These are phyloP conservation scores for Pisolithus marmoratus DNA, from an alignment of 768 basidiomycete species.

Conservation along the genomic window DNA sequence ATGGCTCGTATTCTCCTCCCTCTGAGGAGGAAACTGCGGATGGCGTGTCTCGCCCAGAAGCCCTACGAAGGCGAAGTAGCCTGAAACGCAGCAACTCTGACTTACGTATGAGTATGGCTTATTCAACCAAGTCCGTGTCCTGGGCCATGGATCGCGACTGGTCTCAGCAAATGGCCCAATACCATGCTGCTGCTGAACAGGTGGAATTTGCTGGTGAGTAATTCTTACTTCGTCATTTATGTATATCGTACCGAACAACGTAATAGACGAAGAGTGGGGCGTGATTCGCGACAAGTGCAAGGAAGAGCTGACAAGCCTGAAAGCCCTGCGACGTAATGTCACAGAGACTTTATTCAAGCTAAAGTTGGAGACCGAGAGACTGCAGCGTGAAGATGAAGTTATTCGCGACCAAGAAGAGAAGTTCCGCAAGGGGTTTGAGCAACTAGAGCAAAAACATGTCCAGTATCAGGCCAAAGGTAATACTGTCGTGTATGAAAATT, in stretches of 20 bases:
- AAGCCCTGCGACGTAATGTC: constrained; percentile 51
- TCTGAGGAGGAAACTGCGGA: constrained; percentile 32
- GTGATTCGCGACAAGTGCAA: constrained; percentile 50
- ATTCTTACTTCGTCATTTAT: neutral
- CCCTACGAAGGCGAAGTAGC: constrained; percentile 54
- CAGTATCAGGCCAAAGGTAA: constrained; percentile 39
- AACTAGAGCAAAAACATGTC: constrained; percentile 36
- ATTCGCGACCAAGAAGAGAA: constrained; percentile 38
- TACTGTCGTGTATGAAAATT: neutral
- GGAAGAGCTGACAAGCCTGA: constrained; percentile 58
- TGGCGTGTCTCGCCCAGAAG: constrained; percentile 25
- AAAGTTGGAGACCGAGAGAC: constrained; percentile 34
- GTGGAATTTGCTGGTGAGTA: constrained; percentile 36
- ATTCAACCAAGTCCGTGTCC: constrained; percentile 61
- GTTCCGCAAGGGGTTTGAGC: constrained; percentile 32
- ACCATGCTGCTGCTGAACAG: constrained; percentile 34
- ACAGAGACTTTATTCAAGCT: constrained; percentile 34
- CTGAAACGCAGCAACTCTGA: constrained; percentile 51
- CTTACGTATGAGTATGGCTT: constrained; percentile 40
- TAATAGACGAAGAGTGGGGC: constrained; percentile 54
- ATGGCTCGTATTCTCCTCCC: constrained; percentile 21
- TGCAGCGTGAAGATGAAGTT: constrained; percentile 36
- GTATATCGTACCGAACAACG: neutral
- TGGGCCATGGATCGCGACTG: constrained; percentile 70
- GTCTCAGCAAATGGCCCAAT: constrained; percentile 49